A percentile compares a stretch with the other conserved stretches of the same genome.
phyloP scores from a whole-genome alignment of 2,329 filamentous ascomycete genomes.

The Gliomastix tumulicola region DNA sequence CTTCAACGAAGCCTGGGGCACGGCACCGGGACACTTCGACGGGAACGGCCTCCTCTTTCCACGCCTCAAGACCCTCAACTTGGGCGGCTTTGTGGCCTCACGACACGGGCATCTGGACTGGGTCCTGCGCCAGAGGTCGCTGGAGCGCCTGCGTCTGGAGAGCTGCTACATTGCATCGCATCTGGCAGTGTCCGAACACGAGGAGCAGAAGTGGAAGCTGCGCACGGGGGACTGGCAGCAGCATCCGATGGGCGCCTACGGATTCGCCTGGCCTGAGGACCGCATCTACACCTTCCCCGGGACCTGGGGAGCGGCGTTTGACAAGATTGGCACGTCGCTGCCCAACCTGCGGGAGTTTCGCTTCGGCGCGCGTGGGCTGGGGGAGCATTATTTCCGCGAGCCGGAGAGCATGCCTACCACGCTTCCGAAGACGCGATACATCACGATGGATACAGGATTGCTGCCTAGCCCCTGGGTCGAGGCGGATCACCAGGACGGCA shows the following conservation, averaged over 20 bases:
- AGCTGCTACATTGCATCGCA: neutral
- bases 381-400: neutral
- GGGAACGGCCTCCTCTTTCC: neutral
- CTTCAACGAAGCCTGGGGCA: neutral
- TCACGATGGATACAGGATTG: neutral
- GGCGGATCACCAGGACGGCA: neutral
- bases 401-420: neutral
- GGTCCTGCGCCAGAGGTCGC: neutral
- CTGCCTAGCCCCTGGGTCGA: neutral
- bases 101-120: neutral
- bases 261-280: neutral
- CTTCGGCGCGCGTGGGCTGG: neutral
- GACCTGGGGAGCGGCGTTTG: neutral
- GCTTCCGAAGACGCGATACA: neutral
- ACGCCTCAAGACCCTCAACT: neutral
- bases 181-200: too few species aligned
- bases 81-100: neutral
- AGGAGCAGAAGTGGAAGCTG: neutral
- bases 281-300: neutral
- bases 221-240: neutral
- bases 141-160: neutral
- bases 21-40: neutral
- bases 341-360: neutral
- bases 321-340: neutral
- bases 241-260: neutral